Conservation (phyloP, 2,329 filamentous ascomycete species). For the Fusarium musae region DNA sequence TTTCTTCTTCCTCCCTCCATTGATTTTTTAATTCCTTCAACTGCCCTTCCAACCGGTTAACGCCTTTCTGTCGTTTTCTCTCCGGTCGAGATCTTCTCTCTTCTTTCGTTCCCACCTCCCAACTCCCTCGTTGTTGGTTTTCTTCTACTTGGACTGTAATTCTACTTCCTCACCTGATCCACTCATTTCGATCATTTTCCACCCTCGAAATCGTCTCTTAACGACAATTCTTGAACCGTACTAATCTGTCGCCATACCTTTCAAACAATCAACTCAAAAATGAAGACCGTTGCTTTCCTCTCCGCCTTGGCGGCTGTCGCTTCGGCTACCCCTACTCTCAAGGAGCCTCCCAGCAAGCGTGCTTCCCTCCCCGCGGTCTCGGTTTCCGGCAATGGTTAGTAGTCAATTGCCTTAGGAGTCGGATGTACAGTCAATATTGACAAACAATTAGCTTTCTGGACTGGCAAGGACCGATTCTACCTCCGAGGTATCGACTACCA, state of each 20-base stretch:
- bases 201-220: conserved; percentile 11
- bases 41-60: conserved; percentile 36
- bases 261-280: conserved; percentile 47
- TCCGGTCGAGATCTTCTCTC: conserved; percentile 28
- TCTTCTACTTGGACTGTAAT: conserved; percentile 41
- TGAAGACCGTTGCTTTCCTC: conserved; percentile 61
- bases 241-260: conserved; percentile 3
- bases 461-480: conserved; percentile 65
- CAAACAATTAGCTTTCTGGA: conserved; percentile 63
- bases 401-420: not conserved
- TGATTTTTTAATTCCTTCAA: conserved; percentile 22
- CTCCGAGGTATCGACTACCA: conserved; percentile 71
- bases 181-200: conserved; percentile 30
- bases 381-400: conserved; percentile 67
- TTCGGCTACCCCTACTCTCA: conserved; percentile 63
- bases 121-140: conserved; percentile 54
- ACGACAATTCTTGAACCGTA: conserved; percentile 26
- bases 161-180: conserved; percentile 30
- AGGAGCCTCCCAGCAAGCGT: conserved; percentile 61
- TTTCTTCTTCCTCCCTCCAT: conserved; percentile 35
- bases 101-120: conserved; percentile 44
- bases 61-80: conserved; percentile 23
- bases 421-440: not conserved
- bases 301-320: conserved; percentile 62
- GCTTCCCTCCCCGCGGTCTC: conserved; percentile 61